Percentiles rank a stretch among this genome's conserved stretches.
These are phyloP conservation scores for Plasmodium chabaudi DNA, from an alignment of 169 alveolate species.

Conservation along the genomic window DNA sequence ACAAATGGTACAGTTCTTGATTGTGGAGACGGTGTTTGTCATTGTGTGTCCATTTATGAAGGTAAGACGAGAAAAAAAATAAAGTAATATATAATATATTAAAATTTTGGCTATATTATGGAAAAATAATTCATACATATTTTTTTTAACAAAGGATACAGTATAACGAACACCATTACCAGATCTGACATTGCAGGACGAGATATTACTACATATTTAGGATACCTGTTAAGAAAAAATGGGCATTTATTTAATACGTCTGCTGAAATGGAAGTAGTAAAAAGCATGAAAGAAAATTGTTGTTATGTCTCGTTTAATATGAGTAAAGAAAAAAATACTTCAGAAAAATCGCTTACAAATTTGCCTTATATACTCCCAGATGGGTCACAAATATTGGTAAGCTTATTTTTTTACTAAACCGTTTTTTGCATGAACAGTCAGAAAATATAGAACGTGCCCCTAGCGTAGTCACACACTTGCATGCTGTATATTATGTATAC, in stretches of 20 bases:
- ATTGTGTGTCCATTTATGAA: conserved; percentile 88
- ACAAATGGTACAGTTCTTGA: conserved; percentile 89
- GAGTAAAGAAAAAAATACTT: conserved; percentile 71
- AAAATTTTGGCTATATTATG: not conserved
- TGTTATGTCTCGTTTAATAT: conserved; percentile 80
- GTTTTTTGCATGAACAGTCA: too few species aligned
- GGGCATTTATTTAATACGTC: conserved; percentile 78
- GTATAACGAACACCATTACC: conserved; percentile 62
- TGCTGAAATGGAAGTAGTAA: conserved; percentile 82
- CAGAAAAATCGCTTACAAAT: conserved; percentile 44
- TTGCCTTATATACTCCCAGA: conserved; percentile 80
- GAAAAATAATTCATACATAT: not conserved
- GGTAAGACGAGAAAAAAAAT: conserved; percentile 40
- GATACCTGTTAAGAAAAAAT: conserved; percentile 77
- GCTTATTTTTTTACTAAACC: not conserved
- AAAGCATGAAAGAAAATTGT: conserved; percentile 83
- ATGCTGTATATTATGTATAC: too few species aligned
- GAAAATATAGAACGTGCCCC: too few species aligned
- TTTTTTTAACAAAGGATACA: conserved; percentile 28
- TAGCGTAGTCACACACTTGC: too few species aligned
- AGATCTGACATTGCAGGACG: conserved; percentile 83
- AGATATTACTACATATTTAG: conserved; percentile 81
- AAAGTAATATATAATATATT: not conserved
- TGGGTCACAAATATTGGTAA: conserved; percentile 72
- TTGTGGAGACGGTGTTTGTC: conserved; percentile 87